Evolutionary conservation across 768 basidiomycete species (phyloP).

Genomic region (Boletus sp.): DNA sequence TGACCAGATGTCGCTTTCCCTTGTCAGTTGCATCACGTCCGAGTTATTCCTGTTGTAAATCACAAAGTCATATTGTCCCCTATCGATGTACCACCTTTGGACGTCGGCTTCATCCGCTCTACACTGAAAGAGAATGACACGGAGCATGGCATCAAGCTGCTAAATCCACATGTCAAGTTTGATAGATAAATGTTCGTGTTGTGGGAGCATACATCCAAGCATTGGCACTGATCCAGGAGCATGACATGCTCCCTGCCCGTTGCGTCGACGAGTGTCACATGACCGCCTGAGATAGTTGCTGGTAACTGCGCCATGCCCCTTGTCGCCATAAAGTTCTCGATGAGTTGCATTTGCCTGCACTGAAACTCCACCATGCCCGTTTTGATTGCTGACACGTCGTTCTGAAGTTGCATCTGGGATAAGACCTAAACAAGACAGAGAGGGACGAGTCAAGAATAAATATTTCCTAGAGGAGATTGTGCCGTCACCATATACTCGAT

Average conservation of each 20-base stretch:
- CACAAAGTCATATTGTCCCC: conserved; percentile 4
- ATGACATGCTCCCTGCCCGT: conserved; percentile 1
- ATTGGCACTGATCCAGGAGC: conserved; percentile 3
- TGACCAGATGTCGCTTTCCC: neutral
- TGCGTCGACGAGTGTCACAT: conserved; percentile 1
- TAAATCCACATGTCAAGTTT: neutral
- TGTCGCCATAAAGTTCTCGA: neutral
- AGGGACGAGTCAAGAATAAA: neutral
- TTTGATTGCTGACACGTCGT: neutral
- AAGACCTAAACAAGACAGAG: neutral
- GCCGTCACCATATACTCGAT: conserved; percentile 1
- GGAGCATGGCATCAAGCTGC: conserved; percentile 1
- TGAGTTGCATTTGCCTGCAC: neutral
- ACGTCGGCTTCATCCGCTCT: neutral
- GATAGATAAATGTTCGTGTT: neutral
- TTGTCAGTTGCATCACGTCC: neutral
- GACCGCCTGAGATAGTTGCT: neutral
- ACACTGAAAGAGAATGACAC: neutral
- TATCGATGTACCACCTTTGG: conserved; percentile 2
- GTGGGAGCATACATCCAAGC: neutral
- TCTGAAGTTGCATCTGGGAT: conserved; percentile 1
- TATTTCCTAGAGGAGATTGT: neutral
- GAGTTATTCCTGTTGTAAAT: neutral
- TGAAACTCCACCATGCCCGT: neutral
- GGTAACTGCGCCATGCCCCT: neutral